Base-by-base conservation (phyloP, 2,329 filamentous ascomycete genomes). In the Neonectria ditissima region DNA sequence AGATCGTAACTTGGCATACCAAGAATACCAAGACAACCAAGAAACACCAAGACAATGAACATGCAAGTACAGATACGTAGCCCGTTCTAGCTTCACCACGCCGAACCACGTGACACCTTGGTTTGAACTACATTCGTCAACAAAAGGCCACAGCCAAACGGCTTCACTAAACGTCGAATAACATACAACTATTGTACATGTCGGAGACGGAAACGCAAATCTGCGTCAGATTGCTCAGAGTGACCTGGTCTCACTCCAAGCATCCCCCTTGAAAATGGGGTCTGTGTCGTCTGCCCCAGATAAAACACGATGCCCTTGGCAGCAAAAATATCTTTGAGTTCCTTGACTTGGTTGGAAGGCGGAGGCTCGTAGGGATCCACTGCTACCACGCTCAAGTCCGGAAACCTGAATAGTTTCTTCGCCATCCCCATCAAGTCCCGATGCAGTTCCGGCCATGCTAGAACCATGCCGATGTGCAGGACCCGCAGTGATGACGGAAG, bases 401-500 rank as follows among this genome's bases (percentile, higher is more conserved):
- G 71, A 37, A 73, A 74, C 7, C 72, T 59, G 41, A 65, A 62
- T 10, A 71, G 41, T 28, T 74, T 74, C 16, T 62, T n/a, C 0
- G 52, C 55, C 65, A 74, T 60, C 0, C 71, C 71, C 14, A 74
- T 57, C 5, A 74, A 37, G 20, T 74, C 72, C 3, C 71, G 67
- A 28, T 71, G 65, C 22, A 74, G 70, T 30, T 74, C 72, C 1
- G 69, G 67, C 72, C 72, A 74, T 8, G 72, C 71, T 2, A 74
- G 34, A 2, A 72, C 71, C 72, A 74, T 74, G 22, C 71, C 72
- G 28, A 74, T 62, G 16, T 74, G 72, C 8, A 74, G 50, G 0
- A 74, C 58, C 6, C 60, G 65, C n/a, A 74, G 30, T 10, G 71
- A 72, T 5, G 66, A 53, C 4, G 72, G 72, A 16, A 74, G 55